Percentiles rank a stretch among this genome's conserved stretches.
These are phyloP conservation scores for Monosporozyma aerobia DNA, from an alignment of 805 yeast species.

Conservation along the genomic window DNA sequence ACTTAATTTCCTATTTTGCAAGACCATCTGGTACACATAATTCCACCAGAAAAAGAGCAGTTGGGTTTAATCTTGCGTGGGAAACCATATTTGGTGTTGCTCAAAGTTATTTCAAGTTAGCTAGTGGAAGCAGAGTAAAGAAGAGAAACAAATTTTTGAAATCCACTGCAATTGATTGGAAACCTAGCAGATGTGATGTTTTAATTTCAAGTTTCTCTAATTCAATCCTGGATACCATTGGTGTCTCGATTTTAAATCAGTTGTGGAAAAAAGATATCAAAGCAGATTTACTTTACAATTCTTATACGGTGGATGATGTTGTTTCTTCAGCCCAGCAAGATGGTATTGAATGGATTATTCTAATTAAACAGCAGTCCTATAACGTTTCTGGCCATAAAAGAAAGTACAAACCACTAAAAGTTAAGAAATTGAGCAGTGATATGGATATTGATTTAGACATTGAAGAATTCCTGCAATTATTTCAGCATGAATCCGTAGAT, in stretches of 20 bases:
- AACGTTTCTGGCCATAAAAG: conserved; percentile 30
- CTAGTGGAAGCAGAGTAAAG: conserved; percentile 26
- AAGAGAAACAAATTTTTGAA: conserved; percentile 30
- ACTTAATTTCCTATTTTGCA: conserved; percentile 55
- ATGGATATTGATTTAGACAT: conserved; percentile 66
- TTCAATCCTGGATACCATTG: conserved; percentile 46
- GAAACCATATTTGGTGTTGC: conserved; percentile 49
- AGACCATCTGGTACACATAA: conserved; percentile 38
- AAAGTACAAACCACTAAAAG: conserved; percentile 66
- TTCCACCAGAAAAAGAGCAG: conserved; percentile 46
- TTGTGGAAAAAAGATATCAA: conserved; percentile 75
- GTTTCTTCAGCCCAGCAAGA: conserved; percentile 52
- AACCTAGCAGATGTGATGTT: conserved; percentile 67
- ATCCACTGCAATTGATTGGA: conserved; percentile 38
- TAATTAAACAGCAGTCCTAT: conserved; percentile 57
- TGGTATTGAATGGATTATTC: conserved; percentile 68
- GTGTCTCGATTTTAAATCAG: conserved; percentile 50
- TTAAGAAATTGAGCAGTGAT: conserved; percentile 51
- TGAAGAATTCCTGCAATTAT: conserved; percentile 48
- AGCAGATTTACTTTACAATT: conserved; percentile 54
- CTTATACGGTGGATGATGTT: conserved; percentile 53
- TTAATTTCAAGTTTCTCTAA: conserved; percentile 62
- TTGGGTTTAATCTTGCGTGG: conserved; percentile 80
- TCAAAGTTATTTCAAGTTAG: conserved; percentile 37
- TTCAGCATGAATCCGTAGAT: conserved; percentile 29